These are phyloP conservation scores for Nitzschia inconspicua DNA, from an alignment of 108 stramenopile species.

Conservation along the genomic window DNA sequence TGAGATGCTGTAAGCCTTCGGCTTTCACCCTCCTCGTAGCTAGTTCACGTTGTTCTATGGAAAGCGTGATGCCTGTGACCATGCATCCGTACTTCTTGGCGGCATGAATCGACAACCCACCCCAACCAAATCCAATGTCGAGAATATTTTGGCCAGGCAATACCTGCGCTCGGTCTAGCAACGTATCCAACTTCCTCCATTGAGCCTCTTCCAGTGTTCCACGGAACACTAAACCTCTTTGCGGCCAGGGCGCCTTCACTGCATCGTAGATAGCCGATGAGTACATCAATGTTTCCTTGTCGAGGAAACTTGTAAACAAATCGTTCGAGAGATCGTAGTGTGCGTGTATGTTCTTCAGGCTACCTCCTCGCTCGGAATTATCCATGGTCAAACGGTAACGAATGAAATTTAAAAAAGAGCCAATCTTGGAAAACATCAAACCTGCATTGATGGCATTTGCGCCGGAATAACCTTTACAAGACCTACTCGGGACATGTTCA, in stretches of 20 bases:
- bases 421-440: constrained; percentile 79
- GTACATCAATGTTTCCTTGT: constrained; percentile 88
- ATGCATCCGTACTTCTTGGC: constrained; percentile 89
- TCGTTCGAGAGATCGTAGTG: constrained; percentile 96
- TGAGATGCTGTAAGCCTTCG: constrained; percentile 75
- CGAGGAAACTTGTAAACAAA: constrained; percentile 88
- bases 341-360: constrained; percentile 91
- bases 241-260: constrained; percentile 37
- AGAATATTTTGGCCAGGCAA: constrained; percentile 76
- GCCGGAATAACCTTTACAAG: constrained; percentile 45
- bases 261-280: constrained; percentile 90
- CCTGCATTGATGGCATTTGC: constrained; percentile 73
- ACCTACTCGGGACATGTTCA: constrained; percentile 38
- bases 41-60: constrained; percentile 89
- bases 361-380: constrained; percentile 85
- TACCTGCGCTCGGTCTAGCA: constrained; percentile 75
- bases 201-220: constrained; percentile 91
- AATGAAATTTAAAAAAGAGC: constrained; percentile 79
- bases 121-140: constrained; percentile 98
- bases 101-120: constrained; percentile 88
- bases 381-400: constrained; percentile 90
- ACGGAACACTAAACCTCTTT: constrained; percentile 43
- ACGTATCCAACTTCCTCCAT: constrained; percentile 91
- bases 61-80: constrained; percentile 92
- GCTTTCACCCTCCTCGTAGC: constrained; percentile 83